These are phyloP conservation scores for Trichoderma guizhouense DNA, from an alignment of 2,329 filamentous ascomycete genomes.

Conservation along the genomic window DNA sequence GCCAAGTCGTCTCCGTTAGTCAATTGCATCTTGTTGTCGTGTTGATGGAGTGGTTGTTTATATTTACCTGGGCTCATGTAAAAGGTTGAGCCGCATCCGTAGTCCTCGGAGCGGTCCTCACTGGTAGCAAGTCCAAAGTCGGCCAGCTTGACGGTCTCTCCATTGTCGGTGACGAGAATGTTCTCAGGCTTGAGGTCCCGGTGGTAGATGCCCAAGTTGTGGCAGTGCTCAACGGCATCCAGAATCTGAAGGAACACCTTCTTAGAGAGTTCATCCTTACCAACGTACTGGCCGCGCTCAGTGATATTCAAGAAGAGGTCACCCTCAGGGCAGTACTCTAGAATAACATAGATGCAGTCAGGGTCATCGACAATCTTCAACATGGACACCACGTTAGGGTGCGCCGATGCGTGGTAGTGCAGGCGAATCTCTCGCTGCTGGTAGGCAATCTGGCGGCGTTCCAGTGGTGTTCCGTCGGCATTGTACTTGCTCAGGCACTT, in stretches of 20 bases:
- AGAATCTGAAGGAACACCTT: slow-evolving; percentile 90
- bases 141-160: slow-evolving; percentile 88
- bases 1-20: slow-evolving; percentile 21
- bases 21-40: background rate
- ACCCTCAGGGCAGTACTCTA: slow-evolving; percentile 96
- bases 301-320: slow-evolving; percentile 98
- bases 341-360: slow-evolving; percentile 92
- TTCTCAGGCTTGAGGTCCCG: slow-evolving; percentile 98
- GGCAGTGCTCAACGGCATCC: slow-evolving; percentile 95
- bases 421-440: slow-evolving; percentile 90
- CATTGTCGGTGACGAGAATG: slow-evolving; percentile 84
- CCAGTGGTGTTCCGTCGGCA: slow-evolving; percentile 64
- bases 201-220: slow-evolving; percentile 91
- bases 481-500: slow-evolving; percentile 96
- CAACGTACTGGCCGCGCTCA: slow-evolving; percentile 86
- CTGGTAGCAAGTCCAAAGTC: slow-evolving; percentile 95
- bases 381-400: slow-evolving; percentile 91
- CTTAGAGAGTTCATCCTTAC: slow-evolving; percentile 84
- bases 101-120: slow-evolving; percentile 81
- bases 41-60: background rate
- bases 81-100: slow-evolving; percentile 96
- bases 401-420: slow-evolving; percentile 83
- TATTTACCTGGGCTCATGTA: slow-evolving; percentile 97
- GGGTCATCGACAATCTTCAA: slow-evolving; percentile 86
- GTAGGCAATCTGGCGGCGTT: slow-evolving; percentile 81